Evolutionary conservation across 2,329 filamentous ascomycete species (phyloP), one percentile per base, ranked within the genome.

Genomic region (Aspergillus tubingensis): DNA sequence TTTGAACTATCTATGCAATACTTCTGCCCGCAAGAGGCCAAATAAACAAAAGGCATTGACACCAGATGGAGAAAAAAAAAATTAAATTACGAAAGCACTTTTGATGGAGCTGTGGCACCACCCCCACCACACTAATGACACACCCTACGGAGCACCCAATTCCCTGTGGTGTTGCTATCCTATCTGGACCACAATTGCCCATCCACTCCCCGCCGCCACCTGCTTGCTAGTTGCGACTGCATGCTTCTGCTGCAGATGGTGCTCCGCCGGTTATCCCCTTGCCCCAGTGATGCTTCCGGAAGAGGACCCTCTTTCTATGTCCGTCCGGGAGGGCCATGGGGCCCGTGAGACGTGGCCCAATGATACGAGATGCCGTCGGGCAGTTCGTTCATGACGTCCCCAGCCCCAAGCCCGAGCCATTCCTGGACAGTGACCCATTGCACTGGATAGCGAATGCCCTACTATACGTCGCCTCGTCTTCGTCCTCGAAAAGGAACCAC

Each of bases 261-360:
- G 60, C 61, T 68, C 58, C 69, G 70, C 67, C 65, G 60, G 63
- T 62, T 63, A 62, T 65, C 67, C 65, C 55, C 51, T 51, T 68
- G 67, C 70, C 68, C 67, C 68, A 71, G 67, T 67, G 65, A 70
- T 67, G 61, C 54, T 61, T 62, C 57, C 61, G 51, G 53, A 58
- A 55, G 56, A 60, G 53, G 57, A 61, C 65, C 62, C 54, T 60
- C 56, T 68, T 60, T 62, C 62, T 66, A 68, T 65, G 41, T 60
- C 59, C 64, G 59, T 67, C 65, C 65, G 68, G 62, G 57, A 66
- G 62, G 65, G 57, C 63, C 62, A 70, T 70, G 70, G 69, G 68
- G 64, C 64, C 70, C 63, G 64, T 67, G 70, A 76, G 72, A 79
- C 76, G 76, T 79, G 76, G 76, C 68, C 75, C 76, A 78, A 78